Evolutionary conservation across 1,284 basidiomycete genomes (phyloP), one percentile per base, ranked within the genome.

Genomic region (Rhodotorula sp.): DNA sequence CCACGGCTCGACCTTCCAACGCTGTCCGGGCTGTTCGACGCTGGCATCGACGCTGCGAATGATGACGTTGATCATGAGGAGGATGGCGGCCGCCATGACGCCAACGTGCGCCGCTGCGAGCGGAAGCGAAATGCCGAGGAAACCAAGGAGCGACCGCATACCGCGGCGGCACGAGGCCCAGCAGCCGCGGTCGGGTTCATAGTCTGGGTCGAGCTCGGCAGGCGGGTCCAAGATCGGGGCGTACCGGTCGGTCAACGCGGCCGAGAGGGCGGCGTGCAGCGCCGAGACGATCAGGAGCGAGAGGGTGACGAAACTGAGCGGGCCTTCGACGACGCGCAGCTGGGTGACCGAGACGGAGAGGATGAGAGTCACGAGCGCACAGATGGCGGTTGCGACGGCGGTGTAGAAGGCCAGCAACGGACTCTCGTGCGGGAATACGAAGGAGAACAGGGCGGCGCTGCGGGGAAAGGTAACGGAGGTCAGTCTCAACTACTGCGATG

Each of bases 1-100:
- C 64, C 62, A 70, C 8, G 73, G 68, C 43, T 72, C 62, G 26
- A 74, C 68, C 50, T 74, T 74, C 70, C 70, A 76, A 3, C 68
- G 18, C 60, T 74, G 73, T 3, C 75, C 73, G 0, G 66, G 66
- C 54, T 69, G 68, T 45, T 72, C 70, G 49, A 74, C 66, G 26
- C 64, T 67, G 15, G 72, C 67, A 43, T 76, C 75, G 45, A 70
- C 60, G 2, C 68, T 49, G 10, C 72, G 61, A 26, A 74, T 60
- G 57, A 72, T 67, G n/a, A 72, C 56, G 31, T 60, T 64, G 34
- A 72, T 58, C 19, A 63, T 62, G 23, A 76, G 56, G 12, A 69
- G 52, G 31, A 69, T 28, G 43, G 62, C 65, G 16, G 59, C 64
- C 5, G 26, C 54, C 19, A 69, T 52, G 45, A 76, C 64, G 16